Base-by-base conservation (phyloP, 2,329 filamentous ascomycete species). In the Colletotrichum brevisporum region DNA sequence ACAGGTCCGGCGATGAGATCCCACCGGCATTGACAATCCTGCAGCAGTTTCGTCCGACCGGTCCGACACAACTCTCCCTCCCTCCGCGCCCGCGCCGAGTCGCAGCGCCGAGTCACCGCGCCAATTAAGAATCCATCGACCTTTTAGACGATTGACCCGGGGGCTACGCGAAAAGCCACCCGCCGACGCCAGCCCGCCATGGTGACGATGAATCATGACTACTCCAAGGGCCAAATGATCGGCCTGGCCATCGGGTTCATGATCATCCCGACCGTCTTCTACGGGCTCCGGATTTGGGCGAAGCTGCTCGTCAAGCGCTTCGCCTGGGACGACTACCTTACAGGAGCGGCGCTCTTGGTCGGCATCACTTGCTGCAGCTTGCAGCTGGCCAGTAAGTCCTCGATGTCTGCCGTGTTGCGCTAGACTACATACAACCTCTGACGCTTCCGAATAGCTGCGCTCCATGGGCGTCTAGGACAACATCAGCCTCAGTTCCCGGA, bases 211-310 rank as follows among this genome's bases (percentile, higher is more conserved):
- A 65, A 59, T 4, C 62, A 65, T n/a, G 64, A 71, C 27, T 59
- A 51, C 48, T 59, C 69, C 61, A 71, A 69, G 36, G 54, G 56
- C 47, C 69, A 71, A 36, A 69, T 69, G 61, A 60, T 71, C 36
- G 62, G 55, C 18, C 61, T 71, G n/a, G 69, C 69, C 10, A 36
- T 71, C 21, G 61, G 52, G 1, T 71, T 71, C 43, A 71, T 66
- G 66, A 52, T 69, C 24, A 60, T 69, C 45, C 62, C 69, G 6
- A 65, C 52, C 9, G 36, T 60, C 3, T 71, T 71, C 8, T 71
- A 69, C 10, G 53, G 39, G 1, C 36, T 71, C 16, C 66, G 69
- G 9, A 48, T 71, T 4, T 71, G 69, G 69, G 69, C 69, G 39
- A 69, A 68, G 62, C 21, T 71, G 13, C 54, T 71, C 5, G 67